Evolutionary conservation across 75 land plant species (phyloP).

Genomic region (Pinus tabuliformis): DNA sequence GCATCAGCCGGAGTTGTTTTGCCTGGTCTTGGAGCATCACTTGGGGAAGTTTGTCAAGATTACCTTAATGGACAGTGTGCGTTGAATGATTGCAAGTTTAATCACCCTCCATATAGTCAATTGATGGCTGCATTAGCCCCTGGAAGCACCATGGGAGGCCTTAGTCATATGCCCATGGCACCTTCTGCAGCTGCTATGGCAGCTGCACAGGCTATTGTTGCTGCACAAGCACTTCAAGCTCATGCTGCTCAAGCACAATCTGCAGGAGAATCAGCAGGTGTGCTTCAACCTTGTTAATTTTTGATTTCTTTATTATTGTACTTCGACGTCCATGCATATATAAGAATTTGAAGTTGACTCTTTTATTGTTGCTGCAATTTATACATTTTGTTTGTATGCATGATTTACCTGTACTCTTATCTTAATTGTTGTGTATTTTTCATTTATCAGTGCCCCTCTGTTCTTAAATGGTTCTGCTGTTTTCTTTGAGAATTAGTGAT

Average conservation of each 20-base stretch:
- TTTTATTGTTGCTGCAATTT: neutral
- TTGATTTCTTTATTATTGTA: neutral
- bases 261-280: constrained; percentile 38
- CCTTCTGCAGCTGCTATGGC: constrained; percentile 99
- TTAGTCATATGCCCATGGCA: constrained; percentile 84
- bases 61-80: constrained; percentile 75
- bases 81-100: constrained; percentile 70
- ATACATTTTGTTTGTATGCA: neutral
- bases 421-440: neutral
- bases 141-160: constrained; percentile 72
- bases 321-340: neutral
- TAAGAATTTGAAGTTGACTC: neutral
- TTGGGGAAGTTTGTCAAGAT: constrained; percentile 87
- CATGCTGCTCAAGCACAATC: constrained; percentile 72
- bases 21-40: constrained; percentile 82
- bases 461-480: neutral
- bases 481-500: neutral
- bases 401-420: neutral
- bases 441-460: neutral
- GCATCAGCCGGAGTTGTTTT: constrained; percentile 76
- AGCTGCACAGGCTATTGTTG: constrained; percentile 94
- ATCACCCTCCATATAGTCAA: constrained; percentile 80
- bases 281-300: constrained; percentile 4
- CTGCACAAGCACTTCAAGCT: constrained; percentile 93
- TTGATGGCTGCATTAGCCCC: constrained; percentile 81